Percentiles rank a stretch among this genome's conserved stretches.
Evolutionary conservation across 2,329 filamentous ascomycete genomes (phyloP).

Genomic region (Penicillium hesseltinei): DNA sequence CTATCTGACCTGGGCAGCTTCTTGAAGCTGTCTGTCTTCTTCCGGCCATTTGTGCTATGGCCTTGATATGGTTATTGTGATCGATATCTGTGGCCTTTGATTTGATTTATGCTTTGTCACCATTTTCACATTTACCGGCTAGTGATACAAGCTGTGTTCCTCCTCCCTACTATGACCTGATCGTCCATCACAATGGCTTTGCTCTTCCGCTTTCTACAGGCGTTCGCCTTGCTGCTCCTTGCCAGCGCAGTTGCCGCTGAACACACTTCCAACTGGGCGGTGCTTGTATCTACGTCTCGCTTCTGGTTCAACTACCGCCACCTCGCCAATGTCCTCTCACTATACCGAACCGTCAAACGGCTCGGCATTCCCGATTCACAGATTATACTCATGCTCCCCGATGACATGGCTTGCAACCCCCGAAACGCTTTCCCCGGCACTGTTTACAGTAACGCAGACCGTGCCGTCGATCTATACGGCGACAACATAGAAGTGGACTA

Average conservation of each 20-base stretch:
- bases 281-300: slow-evolving; percentile 95
- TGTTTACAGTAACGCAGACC: slow-evolving; percentile 97
- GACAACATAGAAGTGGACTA: slow-evolving; percentile 99
- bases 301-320: slow-evolving; percentile 99
- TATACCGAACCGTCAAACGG: slow-evolving; percentile 97
- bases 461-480: slow-evolving; percentile 91
- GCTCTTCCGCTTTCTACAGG: slow-evolving; percentile 25
- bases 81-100: neutral
- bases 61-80: neutral
- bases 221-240: slow-evolving; percentile 28
- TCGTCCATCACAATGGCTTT: slow-evolving; percentile 27
- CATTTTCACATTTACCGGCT: neutral
- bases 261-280: slow-evolving; percentile 98
- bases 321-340: slow-evolving; percentile 92
- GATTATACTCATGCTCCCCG: slow-evolving; percentile 99
- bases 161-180: slow-evolving; percentile 18
- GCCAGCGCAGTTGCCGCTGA: slow-evolving; percentile 28
- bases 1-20: neutral
- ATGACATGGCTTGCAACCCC: slow-evolving; percentile 99
- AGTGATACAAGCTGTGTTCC: slow-evolving; percentile 5
- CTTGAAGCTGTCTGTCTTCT: neutral
- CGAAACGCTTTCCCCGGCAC: slow-evolving; percentile 97
- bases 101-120: neutral
- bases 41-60: neutral
- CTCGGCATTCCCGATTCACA: slow-evolving; percentile 97